Base-by-base conservation (phyloP, 129 eudicot species). In the Silybum marianum region DNA sequence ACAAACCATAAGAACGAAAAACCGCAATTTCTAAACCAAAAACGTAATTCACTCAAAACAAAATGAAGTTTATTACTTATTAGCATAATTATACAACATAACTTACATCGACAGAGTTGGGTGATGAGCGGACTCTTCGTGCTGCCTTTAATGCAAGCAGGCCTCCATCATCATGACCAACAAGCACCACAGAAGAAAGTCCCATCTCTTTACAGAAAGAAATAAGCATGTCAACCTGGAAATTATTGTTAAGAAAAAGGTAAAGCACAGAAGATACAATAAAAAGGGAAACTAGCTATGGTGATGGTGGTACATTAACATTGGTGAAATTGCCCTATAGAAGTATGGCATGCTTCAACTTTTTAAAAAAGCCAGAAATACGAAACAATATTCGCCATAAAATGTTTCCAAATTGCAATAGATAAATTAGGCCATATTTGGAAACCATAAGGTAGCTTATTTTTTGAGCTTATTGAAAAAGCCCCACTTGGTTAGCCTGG, bases 111-210 rank as follows among this genome's bases (percentile, higher is more conserved):
- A 77, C 38, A 38, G 92, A 83, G 81, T 75, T 87, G n/a, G 85
- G 75, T 42, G 96, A 88, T 81, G 93, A 82, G 38, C 73, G 91
- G 40, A 88, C 82, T 86, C 89, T 84, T 83, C 91, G 92, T n/a
- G 92, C 97, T 72, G 98, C 95, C 85, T 88, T 96, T 85, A 96
- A 80, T 16, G 95, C 99, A 85, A 96, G 99, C 78, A 96, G 79
- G 51, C 98, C 99, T 66, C 99, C 99, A 79, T 96, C 99, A 85
- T 96, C 99, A 80, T 96, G 99, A 72, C 97, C 98, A 84, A 93
- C 89, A 77, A 96, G 96, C 78, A 93, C 94, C 72, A 96, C 96
- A 69, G 98, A 93, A 84, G 98, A 88, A 83, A 96, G 90, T 69
- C 92, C 89, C 96, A 93, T 91, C 71, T 91, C 92, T 80, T 75